phyloP scores from a whole-genome alignment of 805 yeast genomes.

The Dipodascus geniculatus region DNA sequence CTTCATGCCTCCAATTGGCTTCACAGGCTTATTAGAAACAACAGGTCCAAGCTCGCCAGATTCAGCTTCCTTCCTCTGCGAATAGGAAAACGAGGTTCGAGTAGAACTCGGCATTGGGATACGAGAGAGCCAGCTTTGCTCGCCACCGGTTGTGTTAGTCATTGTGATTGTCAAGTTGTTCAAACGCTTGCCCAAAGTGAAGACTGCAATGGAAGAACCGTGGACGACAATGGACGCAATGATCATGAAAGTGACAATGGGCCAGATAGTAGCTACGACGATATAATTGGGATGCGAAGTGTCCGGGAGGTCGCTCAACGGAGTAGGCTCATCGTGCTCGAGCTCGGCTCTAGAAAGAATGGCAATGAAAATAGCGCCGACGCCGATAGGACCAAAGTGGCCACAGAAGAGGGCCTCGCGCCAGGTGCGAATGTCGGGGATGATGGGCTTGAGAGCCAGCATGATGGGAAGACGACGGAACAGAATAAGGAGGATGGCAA shows the following conservation, averaged over 20 bases:
- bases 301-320: slow-evolving; percentile 38
- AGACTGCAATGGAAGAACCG: slow-evolving; percentile 80
- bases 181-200: slow-evolving; percentile 70
- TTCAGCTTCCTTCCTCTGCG: slow-evolving; percentile 62
- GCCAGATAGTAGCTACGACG: slow-evolving; percentile 63
- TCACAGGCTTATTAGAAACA: slow-evolving; percentile 8
- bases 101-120: slow-evolving; percentile 64
- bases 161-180: slow-evolving; percentile 88
- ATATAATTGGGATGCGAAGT: slow-evolving; percentile 41
- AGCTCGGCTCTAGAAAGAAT: slow-evolving; percentile 65
- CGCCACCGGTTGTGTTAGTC: slow-evolving; percentile 69
- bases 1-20: slow-evolving; percentile 19
- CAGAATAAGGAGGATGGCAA: slow-evolving; percentile 63
- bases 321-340: slow-evolving; percentile 50
- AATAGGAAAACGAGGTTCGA: slow-evolving; percentile 61
- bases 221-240: slow-evolving; percentile 77
- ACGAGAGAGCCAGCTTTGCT: slow-evolving; percentile 72
- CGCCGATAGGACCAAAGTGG: slow-evolving; percentile 94
- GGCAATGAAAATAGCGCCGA: slow-evolving; percentile 81
- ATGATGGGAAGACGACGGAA: slow-evolving; percentile 79
- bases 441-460: slow-evolving; percentile 56
- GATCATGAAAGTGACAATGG: slow-evolving; percentile 67
- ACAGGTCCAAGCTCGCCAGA: neutral
- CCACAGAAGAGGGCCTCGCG: slow-evolving; percentile 91
- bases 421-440: slow-evolving; percentile 85